These are phyloP conservation scores for Asterochloris sp. DNA, from an alignment of 139 green algal genomes.

Conservation along the genomic window DNA sequence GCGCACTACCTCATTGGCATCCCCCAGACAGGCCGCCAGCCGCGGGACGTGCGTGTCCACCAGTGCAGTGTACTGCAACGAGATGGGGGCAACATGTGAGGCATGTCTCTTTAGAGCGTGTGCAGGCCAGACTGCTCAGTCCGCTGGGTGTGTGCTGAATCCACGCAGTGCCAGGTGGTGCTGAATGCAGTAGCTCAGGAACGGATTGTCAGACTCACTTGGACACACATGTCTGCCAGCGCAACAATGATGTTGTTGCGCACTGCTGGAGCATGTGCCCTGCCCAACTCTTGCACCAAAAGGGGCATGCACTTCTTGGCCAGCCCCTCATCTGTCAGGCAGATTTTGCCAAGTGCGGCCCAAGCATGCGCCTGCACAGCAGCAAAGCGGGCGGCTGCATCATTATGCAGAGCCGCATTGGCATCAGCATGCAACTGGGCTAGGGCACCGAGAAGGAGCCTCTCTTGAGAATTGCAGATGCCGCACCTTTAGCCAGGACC, in stretches of 20 bases:
- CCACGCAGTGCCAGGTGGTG: too few relatives aligned
- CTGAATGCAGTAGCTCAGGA: too few relatives aligned
- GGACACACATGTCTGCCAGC: constrained; percentile 76
- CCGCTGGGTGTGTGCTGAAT: constrained; percentile 41
- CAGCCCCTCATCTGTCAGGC: constrained; percentile 69
- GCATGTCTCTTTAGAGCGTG: too few relatives aligned
- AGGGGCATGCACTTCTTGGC: constrained; percentile 72
- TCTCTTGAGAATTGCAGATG: too few relatives aligned
- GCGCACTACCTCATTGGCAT: constrained; percentile 78
- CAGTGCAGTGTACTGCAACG: constrained; percentile 18
- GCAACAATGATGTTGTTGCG: constrained; percentile 90
- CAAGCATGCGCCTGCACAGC: constrained; percentile 64
- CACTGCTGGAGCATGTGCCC: constrained; percentile 19
- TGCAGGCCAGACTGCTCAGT: too few relatives aligned
- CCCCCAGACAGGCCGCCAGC: constrained; percentile 68
- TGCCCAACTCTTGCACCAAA: constrained; percentile 63
- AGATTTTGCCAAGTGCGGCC: constrained; percentile 76
- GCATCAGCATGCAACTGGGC: too few relatives aligned
- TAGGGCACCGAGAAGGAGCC: too few relatives aligned
- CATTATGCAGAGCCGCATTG: too few relatives aligned
- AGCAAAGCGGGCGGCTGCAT: too few relatives aligned
- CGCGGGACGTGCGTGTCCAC: constrained; percentile 71
- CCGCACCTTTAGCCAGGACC: too few relatives aligned
- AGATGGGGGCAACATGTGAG: too few relatives aligned
- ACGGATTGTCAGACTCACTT: too few relatives aligned